Percentiles rank a stretch among this genome's conserved stretches.
These are phyloP conservation scores for Cardiospermum halicacabum DNA, from an alignment of 345 rosid genomes.

Conservation along the genomic window DNA sequence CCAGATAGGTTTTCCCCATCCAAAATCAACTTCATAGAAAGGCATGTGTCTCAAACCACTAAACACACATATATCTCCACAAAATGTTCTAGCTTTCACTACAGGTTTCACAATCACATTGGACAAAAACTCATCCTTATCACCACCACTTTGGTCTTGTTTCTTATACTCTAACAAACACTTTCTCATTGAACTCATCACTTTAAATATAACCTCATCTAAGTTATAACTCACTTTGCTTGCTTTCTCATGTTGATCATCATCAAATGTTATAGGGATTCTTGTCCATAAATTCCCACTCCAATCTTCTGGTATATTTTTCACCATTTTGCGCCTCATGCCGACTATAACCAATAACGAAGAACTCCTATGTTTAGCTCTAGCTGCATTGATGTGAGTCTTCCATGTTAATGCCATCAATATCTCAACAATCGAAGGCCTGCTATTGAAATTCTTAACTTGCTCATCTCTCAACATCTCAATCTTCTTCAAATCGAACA, in stretches of 20 bases:
- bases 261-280: too few species aligned
- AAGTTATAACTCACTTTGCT: background rate
- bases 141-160: background rate
- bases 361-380: background rate
- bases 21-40: background rate
- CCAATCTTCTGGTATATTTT: background rate
- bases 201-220: background rate
- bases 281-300: too few species aligned
- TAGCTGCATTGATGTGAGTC: background rate
- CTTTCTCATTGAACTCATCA: background rate
- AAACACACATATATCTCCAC: background rate
- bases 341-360: background rate
- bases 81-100: too few species aligned
- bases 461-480: background rate
- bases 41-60: background rate
- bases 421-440: background rate
- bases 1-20: background rate
- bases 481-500: background rate
- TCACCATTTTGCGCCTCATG: background rate
- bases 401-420: background rate
- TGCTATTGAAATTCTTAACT: background rate
- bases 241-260: background rate
- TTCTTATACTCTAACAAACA: background rate
- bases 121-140: background rate
- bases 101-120: too few species aligned